Evolutionary conservation across 352 stramenopile species (phyloP).

Genomic region (Pythium phragmiticola): DNA sequence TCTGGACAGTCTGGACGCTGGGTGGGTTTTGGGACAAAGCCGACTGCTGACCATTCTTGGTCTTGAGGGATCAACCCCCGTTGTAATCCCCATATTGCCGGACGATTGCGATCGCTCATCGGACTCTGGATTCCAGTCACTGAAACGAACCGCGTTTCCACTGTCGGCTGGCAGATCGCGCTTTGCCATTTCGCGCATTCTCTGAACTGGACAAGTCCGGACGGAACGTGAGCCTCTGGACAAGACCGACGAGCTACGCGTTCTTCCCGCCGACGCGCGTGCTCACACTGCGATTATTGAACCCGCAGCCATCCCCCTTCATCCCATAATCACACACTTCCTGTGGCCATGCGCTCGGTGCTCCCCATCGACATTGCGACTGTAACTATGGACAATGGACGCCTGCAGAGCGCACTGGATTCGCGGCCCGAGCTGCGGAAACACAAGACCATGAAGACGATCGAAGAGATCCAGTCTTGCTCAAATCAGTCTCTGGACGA

Average conservation of each 20-base stretch:
- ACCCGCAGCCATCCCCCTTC: not conserved
- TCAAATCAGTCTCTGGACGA: slow-evolving; percentile 4
- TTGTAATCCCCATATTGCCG: not conserved
- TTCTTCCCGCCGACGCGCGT: not conserved
- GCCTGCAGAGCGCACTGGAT: not conserved
- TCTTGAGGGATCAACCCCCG: not conserved
- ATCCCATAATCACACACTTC: not conserved
- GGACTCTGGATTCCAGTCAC: slow-evolving; percentile 1
- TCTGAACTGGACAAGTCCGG: not conserved
- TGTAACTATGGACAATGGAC: slow-evolving; percentile 17
- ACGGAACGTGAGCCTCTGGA: not conserved
- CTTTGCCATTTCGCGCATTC: not conserved
- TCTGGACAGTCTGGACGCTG: slow-evolving; percentile 8
- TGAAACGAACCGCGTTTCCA: slow-evolving; percentile 14
- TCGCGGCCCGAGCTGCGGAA: slow-evolving; percentile 25
- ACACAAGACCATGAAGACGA: slow-evolving; percentile 29
- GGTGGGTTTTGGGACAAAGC: slow-evolving; percentile 9
- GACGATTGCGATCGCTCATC: slow-evolving; percentile 8
- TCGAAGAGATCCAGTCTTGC: slow-evolving; percentile 15
- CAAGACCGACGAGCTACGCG: not conserved
- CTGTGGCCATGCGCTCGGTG: slow-evolving; percentile 21
- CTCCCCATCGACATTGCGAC: slow-evolving; percentile 6
- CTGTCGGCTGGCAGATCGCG: slow-evolving; percentile 5
- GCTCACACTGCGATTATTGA: slow-evolving; percentile 17
- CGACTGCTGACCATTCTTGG: no score